Conservation (phyloP, 331 rosid species). For the Pyrus hybrid region DNA sequence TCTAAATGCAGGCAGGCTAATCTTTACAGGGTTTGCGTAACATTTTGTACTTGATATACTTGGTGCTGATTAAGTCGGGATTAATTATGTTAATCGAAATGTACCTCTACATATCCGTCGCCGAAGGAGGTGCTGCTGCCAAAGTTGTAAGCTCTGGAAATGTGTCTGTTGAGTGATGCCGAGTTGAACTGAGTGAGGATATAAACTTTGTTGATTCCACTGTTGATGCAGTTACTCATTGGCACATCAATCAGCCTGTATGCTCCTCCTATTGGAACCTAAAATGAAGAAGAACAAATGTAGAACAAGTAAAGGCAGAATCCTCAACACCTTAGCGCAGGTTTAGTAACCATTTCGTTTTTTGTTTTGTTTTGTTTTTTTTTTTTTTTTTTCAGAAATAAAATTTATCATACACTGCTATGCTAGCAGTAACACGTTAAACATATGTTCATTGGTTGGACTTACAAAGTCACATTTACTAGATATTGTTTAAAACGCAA, state of each 20-base stretch:
- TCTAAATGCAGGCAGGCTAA: too few relatives aligned
- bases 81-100: background rate
- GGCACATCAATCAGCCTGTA: slow-evolving; percentile 94
- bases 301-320: background rate
- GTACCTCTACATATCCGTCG: slow-evolving; percentile 82
- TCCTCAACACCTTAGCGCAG: background rate
- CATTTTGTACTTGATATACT: background rate
- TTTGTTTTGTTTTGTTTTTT: too few relatives aligned
- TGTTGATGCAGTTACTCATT: slow-evolving; percentile 97
- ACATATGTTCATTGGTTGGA: background rate
- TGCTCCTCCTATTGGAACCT: slow-evolving; percentile 94
- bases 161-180: slow-evolving; percentile 87
- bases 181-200: slow-evolving; percentile 95
- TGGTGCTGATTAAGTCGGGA: background rate
- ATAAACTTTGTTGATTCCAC: slow-evolving; percentile 95
- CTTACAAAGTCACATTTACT: too few relatives aligned
- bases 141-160: slow-evolving; percentile 82
- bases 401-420: too few relatives aligned
- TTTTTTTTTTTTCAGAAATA: too few relatives aligned
- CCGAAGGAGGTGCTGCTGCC: slow-evolving; percentile 68
- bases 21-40: background rate
- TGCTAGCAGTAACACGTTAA: too few relatives aligned
- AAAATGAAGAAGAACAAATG: background rate
- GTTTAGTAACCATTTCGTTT: background rate
- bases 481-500: too few relatives aligned